These are phyloP conservation scores for Gnomoniopsis sp. DNA, from an alignment of 2,329 filamentous ascomycete species.

Conservation along the genomic window DNA sequence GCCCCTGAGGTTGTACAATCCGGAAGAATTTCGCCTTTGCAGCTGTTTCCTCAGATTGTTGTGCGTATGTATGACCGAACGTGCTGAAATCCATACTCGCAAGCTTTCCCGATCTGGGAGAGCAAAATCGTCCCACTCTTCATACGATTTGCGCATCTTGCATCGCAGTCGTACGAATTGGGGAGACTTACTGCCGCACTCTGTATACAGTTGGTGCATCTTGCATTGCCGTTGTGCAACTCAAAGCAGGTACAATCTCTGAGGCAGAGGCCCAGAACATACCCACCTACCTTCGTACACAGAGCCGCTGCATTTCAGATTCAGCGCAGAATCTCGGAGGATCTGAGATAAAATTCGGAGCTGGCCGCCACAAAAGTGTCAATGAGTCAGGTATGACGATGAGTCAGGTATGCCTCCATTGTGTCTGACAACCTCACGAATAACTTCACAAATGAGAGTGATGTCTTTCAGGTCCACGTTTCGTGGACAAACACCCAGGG, in stretches of 20 bases:
- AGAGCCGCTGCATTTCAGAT: background rate
- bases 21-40: background rate
- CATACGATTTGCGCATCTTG: too few species aligned
- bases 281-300: too few species aligned
- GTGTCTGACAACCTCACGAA: background rate
- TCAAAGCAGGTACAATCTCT: background rate
- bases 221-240: slow-evolving; percentile 7
- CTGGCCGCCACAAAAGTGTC: too few species aligned
- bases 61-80: background rate
- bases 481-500: slow-evolving; percentile 1
- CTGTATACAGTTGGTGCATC: slow-evolving; percentile 5
- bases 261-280: slow-evolving; percentile 7
- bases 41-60: background rate
- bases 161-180: too few species aligned
- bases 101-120: slow-evolving; percentile 5
- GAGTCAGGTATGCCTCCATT: too few species aligned
- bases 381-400: too few species aligned
- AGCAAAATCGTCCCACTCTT: background rate
- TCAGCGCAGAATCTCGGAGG: background rate
- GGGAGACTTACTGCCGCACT: too few species aligned
- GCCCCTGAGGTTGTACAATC: background rate
- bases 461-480: background rate
- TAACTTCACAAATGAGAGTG: too few species aligned
- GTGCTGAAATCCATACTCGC: background rate
- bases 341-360: background rate